Evolutionary conservation across 2,329 filamentous ascomycete species (phyloP).

Genomic region (Periglandula ipomoeae): DNA sequence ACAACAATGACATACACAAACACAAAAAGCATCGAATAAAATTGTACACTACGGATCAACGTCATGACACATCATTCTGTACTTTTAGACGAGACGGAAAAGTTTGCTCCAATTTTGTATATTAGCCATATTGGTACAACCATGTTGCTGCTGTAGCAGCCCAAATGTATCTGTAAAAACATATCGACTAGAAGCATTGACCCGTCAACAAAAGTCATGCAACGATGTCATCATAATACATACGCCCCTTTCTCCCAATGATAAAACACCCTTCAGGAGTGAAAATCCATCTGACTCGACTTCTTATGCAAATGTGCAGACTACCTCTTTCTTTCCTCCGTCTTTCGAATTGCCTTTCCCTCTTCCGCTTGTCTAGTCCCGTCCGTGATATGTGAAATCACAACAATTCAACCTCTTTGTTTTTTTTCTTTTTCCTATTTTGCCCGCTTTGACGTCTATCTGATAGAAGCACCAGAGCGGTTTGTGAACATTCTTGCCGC

Average conservation of each 20-base stretch:
- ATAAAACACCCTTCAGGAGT: neutral
- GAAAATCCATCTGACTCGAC: neutral
- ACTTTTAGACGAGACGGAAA: neutral
- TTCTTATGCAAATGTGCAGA: neutral
- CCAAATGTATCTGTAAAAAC: neutral
- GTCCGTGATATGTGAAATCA: neutral
- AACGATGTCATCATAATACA: constrained; percentile 5
- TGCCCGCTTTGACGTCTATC: constrained; percentile 30
- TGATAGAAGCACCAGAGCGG: constrained; percentile 64
- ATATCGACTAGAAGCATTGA: neutral
- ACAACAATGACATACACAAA: too few relatives aligned
- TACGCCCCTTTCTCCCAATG: constrained; percentile 2
- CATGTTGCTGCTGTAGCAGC: neutral
- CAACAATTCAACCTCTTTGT: neutral
- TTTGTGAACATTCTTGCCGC: constrained; percentile 95
- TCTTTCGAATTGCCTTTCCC: neutral
- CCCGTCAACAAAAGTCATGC: neutral
- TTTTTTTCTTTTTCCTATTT: constrained; percentile 6
- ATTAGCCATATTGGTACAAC: constrained; percentile 6
- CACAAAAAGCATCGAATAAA: neutral
- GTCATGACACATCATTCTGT: neutral
- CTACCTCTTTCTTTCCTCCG: neutral
- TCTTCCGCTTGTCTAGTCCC: neutral
- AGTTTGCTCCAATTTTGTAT: constrained; percentile 1
- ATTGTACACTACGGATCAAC: neutral